Evolutionary conservation across 1,284 basidiomycete genomes (phyloP).

Genomic region (Sphagnurus paluster): DNA sequence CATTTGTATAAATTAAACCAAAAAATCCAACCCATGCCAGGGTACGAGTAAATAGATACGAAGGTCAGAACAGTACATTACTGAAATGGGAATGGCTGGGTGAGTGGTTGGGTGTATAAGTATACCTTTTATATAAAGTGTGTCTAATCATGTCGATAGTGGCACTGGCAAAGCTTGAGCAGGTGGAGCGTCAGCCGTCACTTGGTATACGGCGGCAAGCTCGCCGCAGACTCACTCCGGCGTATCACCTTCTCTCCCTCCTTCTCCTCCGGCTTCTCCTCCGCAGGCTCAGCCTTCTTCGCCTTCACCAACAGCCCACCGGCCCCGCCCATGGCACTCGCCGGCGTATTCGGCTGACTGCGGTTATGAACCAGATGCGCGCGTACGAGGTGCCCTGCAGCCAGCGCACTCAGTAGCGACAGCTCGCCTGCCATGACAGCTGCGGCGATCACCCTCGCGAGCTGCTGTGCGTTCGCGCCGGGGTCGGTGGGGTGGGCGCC

Average conservation of each 20-base stretch:
- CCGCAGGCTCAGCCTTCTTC: neutral
- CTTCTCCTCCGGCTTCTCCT: neutral
- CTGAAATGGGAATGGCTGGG: no score
- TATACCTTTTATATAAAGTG: no score
- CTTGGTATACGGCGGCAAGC: constrained; percentile 17
- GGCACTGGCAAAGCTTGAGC: no score
- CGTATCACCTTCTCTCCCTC: neutral
- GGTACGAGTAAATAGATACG: no score
- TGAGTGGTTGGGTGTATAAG: no score
- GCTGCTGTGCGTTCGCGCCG: constrained; percentile 83
- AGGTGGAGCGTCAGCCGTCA: constrained; percentile 4
- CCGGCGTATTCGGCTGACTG: constrained; percentile 68
- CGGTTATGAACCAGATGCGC: constrained; percentile 89
- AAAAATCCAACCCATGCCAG: no score
- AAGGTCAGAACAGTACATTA: no score
- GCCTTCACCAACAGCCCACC: constrained; percentile 11
- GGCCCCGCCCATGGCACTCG: constrained; percentile 16
- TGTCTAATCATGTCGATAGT: no score
- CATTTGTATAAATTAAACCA: no score
- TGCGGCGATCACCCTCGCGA: constrained; percentile 86
- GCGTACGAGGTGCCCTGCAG: constrained; percentile 88
- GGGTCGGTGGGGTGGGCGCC: constrained; percentile 85
- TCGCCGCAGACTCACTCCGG: constrained; percentile 10
- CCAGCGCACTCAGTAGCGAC: constrained; percentile 85
- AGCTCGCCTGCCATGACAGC: constrained; percentile 96